These are phyloP conservation scores for Pyricularia grisea DNA, from an alignment of 2,329 filamentous ascomycete species.

Conservation along the genomic window DNA sequence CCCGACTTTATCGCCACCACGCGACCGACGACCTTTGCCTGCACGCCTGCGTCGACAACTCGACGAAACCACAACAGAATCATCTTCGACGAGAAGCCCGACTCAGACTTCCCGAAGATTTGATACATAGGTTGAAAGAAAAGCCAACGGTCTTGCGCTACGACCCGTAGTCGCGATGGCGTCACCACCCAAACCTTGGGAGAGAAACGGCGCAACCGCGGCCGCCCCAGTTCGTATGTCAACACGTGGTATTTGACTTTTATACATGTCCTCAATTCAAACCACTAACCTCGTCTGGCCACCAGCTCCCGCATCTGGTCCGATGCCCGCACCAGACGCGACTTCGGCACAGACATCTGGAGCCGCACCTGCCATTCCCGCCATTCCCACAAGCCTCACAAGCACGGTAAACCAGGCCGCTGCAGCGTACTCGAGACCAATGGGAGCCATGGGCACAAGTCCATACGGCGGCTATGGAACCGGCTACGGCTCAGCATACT, in stretches of 20 bases:
- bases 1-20: not conserved
- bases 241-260: not conserved
- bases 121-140: not conserved
- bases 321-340: slow-evolving; percentile 25
- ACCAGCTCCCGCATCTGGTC: slow-evolving; percentile 4
- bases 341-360: slow-evolving; percentile 31
- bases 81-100: not conserved
- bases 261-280: not conserved
- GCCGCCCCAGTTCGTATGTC: slow-evolving; percentile 6
- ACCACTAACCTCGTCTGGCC: not conserved
- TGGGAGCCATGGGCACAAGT: slow-evolving; percentile 16
- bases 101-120: not conserved
- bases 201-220: slow-evolving; percentile 58
- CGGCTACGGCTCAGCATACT: slow-evolving; percentile 19
- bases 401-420: slow-evolving; percentile 82
- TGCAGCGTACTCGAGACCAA: slow-evolving; percentile 59
- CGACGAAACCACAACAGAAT: not conserved
- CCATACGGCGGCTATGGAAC: slow-evolving; percentile 18
- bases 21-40: not conserved
- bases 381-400: slow-evolving; percentile 68
- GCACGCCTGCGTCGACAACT: not conserved
- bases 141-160: not conserved
- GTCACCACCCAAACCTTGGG: slow-evolving; percentile 97
- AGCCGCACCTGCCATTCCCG: slow-evolving; percentile 62
- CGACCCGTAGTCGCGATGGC: slow-evolving; percentile 34